These are phyloP conservation scores for Miamiensis avidus DNA, from an alignment of 169 alveolate species.

Conservation along the genomic window DNA sequence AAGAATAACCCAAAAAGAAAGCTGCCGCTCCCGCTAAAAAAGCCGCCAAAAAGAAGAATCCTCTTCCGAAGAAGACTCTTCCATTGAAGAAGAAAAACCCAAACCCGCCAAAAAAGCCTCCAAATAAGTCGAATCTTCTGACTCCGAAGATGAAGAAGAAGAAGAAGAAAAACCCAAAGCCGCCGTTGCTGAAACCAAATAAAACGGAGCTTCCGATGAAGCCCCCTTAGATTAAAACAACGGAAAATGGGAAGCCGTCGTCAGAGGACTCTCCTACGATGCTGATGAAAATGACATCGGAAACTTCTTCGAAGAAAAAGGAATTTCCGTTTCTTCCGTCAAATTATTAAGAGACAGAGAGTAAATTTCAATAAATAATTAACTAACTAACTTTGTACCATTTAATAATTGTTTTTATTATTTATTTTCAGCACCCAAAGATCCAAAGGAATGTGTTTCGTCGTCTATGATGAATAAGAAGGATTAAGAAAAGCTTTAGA, in stretches of 20 bases:
- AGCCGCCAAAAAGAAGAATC: slow-evolving; percentile 4
- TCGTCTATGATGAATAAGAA: slow-evolving; percentile 30
- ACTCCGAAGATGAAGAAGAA: background rate
- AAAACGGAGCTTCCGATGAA: background rate
- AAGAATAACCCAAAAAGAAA: slow-evolving; percentile 11
- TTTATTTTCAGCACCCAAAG: background rate
- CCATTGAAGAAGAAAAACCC: slow-evolving; percentile 13
- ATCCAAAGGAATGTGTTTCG: slow-evolving; percentile 45
- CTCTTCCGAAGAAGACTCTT: slow-evolving; percentile 4
- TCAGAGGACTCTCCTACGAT: slow-evolving; percentile 35
- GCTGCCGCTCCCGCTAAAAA: slow-evolving; percentile 4
- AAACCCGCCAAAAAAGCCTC: background rate
- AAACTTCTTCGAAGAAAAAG: slow-evolving; percentile 27
- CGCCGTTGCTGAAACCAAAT: background rate
- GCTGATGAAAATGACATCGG: slow-evolving; percentile 36
- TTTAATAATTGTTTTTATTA: too few relatives aligned
- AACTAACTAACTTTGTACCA: background rate
- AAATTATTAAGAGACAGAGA: slow-evolving; percentile 36
- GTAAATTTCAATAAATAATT: background rate
- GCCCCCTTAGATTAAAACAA: background rate
- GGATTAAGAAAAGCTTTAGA: slow-evolving; percentile 24
- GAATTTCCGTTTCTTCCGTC: slow-evolving; percentile 16
- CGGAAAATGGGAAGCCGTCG: slow-evolving; percentile 28
- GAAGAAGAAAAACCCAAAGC: background rate
- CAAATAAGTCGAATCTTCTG: background rate